phyloP scores from a whole-genome alignment of 1,284 basidiomycete genomes.

The Cryptococcus deneoformans region DNA sequence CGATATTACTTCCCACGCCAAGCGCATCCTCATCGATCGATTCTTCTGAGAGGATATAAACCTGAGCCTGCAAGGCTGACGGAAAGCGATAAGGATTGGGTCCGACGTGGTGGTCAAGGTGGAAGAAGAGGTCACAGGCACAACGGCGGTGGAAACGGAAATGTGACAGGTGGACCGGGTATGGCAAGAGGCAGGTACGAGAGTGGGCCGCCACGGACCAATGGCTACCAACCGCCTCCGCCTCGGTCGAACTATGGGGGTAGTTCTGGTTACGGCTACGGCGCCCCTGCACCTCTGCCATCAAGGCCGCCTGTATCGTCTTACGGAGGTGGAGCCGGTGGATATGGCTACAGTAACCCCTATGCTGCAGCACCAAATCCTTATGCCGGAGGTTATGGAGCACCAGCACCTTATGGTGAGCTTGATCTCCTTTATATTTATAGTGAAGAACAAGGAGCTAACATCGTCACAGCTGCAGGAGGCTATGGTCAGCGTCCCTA shows the following conservation, averaged over 20 bases:
- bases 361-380: constrained; percentile 1
- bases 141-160: constrained; percentile 12
- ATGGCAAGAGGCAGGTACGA: constrained; percentile 15
- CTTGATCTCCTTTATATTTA: too few species aligned
- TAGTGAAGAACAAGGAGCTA: too few species aligned
- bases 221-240: constrained; percentile 7
- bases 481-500: constrained; percentile 2
- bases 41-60: constrained; percentile 72
- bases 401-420: neutral
- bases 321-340: neutral
- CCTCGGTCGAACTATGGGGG: constrained; percentile 4
- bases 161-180: constrained; percentile 19
- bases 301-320: neutral
- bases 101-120: constrained; percentile 50
- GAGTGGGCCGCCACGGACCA: constrained; percentile 5
- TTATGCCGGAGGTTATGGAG: constrained; percentile 5
- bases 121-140: constrained; percentile 11
- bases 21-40: constrained; percentile 75
- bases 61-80: constrained; percentile 63
- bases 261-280: neutral
- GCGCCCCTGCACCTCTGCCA: neutral
- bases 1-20: constrained; percentile 89
- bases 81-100: constrained; percentile 68
- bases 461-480: too few species aligned
- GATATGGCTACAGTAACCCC: neutral